phyloP scores from a whole-genome alignment of 2,329 filamentous ascomycete species.

The Beauveria caledonica region DNA sequence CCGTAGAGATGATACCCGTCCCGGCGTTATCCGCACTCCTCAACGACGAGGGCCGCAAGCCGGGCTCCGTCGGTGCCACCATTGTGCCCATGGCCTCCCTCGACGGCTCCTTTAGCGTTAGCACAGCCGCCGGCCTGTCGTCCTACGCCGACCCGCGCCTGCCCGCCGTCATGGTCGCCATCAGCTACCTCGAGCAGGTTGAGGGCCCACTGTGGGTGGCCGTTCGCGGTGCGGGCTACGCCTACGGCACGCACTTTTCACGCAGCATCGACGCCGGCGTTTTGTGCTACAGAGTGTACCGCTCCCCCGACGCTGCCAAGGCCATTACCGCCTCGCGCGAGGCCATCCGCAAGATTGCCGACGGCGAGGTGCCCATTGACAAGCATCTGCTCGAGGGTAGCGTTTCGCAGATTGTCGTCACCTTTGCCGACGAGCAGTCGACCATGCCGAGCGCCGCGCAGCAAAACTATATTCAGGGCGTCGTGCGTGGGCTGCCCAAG shows the following conservation, averaged over 20 bases:
- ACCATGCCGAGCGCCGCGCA: constrained; percentile 77
- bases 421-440: constrained; percentile 78
- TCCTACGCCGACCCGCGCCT: constrained; percentile 70
- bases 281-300: constrained; percentile 78
- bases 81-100: constrained; percentile 87
- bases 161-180: constrained; percentile 78
- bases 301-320: constrained; percentile 81
- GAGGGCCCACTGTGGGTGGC: constrained; percentile 93
- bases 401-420: constrained; percentile 79
- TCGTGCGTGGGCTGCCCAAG: constrained; percentile 65
- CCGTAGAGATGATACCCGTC: constrained; percentile 55
- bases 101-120: constrained; percentile 82
- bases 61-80: constrained; percentile 65
- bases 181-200: constrained; percentile 84
- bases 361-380: constrained; percentile 66
- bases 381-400: constrained; percentile 79
- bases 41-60: constrained; percentile 63
- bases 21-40: constrained; percentile 63
- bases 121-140: constrained; percentile 64
- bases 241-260: constrained; percentile 77
- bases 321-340: constrained; percentile 71
- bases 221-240: constrained; percentile 85
- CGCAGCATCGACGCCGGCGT: constrained; percentile 72
- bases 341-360: constrained; percentile 66
- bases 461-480: constrained; percentile 74